Evolutionary conservation across 2,329 filamentous ascomycete species (phyloP), one percentile per base, ranked within the genome.

Genomic region (Juglanconis oblonga): DNA sequence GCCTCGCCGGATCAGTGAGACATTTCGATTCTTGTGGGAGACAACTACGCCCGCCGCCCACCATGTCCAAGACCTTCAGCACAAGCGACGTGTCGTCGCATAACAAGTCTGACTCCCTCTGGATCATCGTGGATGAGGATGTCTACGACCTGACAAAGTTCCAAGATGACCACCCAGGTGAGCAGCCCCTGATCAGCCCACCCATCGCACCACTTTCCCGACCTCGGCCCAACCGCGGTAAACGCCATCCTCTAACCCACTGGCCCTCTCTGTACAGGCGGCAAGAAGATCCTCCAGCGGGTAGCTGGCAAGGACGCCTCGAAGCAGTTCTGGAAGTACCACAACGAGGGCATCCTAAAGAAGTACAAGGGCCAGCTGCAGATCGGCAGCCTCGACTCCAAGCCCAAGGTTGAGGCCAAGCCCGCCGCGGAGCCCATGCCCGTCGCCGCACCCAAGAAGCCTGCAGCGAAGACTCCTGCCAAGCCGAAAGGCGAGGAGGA

Each of bases 61-160:
- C 61, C 69, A 99, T 99, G 95, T 90, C 93, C 54, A 90, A 95
- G 78, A 89, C 85, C 35, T 97, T 97, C 74, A 89, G 88, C 57
- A 82, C 87, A 66, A 84, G 84, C 79, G 93, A 97, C 73, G 94
- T 99, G 64, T 88, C 93, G 72, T 87, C 90, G 77, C 93, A 98
- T 77, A 97, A 92, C 82, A 97, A 94, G 79, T 76, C 88, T 50
- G 87, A 92, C 71, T 88, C 88, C 72, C 82, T 97, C 63, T 98
- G 88, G 86, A 91, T 98, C 71, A 86, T 96, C 66, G 87, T 98
- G 67, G 94, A 98, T 67, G 90, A 93, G 69, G 94, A 98, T 76
- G 94, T 98, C 67, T 98, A 97, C 76, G 94, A 99, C 72, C 74
- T 98, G 69, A 96, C 92, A 68, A 92, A 87, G 71, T 94, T 94